Evolutionary conservation across 108 stramenopile genomes (phyloP).

Genomic region (Pseudonitzschia multistriata): DNA sequence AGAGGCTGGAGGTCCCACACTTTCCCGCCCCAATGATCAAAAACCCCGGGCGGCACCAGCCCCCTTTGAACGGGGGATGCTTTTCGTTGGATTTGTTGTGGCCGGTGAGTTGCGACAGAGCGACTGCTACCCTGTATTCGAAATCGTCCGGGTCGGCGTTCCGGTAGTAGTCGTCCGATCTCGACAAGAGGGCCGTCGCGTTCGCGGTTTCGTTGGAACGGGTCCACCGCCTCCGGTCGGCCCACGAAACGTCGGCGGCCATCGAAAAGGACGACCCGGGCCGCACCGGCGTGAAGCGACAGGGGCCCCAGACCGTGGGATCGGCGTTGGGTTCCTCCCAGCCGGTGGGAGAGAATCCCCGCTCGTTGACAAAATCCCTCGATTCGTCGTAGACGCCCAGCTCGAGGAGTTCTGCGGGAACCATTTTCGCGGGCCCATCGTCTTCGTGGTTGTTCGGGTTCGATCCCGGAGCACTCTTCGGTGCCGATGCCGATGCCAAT

Average conservation of each 20-base stretch:
- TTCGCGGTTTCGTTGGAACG: not conserved
- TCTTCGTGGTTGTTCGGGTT: not conserved
- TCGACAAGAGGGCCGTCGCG: not conserved
- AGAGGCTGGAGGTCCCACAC: constrained; percentile 76
- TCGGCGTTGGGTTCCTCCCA: constrained; percentile 27
- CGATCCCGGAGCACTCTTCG: no score
- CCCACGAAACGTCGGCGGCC: not conserved
- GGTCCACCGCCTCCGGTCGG: not conserved
- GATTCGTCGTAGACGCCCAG: constrained; percentile 24
- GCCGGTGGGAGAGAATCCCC: constrained; percentile 31
- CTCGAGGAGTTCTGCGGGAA: constrained; percentile 22
- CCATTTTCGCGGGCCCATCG: not conserved
- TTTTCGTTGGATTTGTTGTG: not conserved
- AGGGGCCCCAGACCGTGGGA: constrained; percentile 49
- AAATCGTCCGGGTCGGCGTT: constrained; percentile 9
- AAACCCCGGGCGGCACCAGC: constrained; percentile 80
- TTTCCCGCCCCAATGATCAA: constrained; percentile 86
- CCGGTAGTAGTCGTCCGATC: not conserved
- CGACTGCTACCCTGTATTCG: not conserved
- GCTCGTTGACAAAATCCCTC: constrained; percentile 35
- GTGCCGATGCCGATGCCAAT: not conserved
- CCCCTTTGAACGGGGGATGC: not conserved
- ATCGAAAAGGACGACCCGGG: not conserved
- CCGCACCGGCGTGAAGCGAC: constrained; percentile 20
- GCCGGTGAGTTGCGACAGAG: not conserved